Evolutionary conservation across 805 yeast genomes (phyloP), one percentile per base, ranked within the genome.

Genomic region (Dipodascus geniculatus): DNA sequence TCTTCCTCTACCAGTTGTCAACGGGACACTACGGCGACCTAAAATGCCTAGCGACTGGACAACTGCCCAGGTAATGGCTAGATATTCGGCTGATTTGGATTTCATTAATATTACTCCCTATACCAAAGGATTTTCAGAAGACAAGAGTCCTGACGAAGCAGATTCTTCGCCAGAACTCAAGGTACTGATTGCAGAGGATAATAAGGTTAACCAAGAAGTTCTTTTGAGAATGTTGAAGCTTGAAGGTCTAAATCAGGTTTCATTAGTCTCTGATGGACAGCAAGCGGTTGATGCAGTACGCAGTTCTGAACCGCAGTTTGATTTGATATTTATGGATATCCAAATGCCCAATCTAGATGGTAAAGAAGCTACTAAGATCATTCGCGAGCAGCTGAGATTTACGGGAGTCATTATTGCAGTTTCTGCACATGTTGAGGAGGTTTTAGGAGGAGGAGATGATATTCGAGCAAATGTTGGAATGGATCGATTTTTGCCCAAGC

Each of bases 331-430:
- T 65, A 91, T 91, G 99, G 99, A 91, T 68, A 95, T 91, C 51
- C 97, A 91, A 69, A 91, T 91, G 98, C 98, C 98, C 1, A 83
- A 80, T 61, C 74, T 90, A 60, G 97, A 91, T 65, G 99, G 99
- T 3, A 70, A 89, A 23, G 74, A 81, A 23, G 96, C 98, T 0
- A 90, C 98, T 0, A 79, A 74, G 56, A 74, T 78, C 62, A 85
- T 91, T 42, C 74, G 96, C 47, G 68, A 73, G 17, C 81, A 84
- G 48, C 67, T 85, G 55, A 71, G 76, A 2, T 87, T 78, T 63
- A 65, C 66, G 0, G 77, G 78, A 8, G 96, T 97, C 0, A 89
- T 93, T 55, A 90, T 91, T 48, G 98, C 97, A 0, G 75, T 93
- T 53, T 90, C 98, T 0, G 98, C 97, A 0, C 90, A 85, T 72